Evolutionary conservation across 495 filamentous ascomycete species (phyloP), one percentile per base, ranked within the genome.

Genomic region (Aspergillus mulundensis): DNA sequence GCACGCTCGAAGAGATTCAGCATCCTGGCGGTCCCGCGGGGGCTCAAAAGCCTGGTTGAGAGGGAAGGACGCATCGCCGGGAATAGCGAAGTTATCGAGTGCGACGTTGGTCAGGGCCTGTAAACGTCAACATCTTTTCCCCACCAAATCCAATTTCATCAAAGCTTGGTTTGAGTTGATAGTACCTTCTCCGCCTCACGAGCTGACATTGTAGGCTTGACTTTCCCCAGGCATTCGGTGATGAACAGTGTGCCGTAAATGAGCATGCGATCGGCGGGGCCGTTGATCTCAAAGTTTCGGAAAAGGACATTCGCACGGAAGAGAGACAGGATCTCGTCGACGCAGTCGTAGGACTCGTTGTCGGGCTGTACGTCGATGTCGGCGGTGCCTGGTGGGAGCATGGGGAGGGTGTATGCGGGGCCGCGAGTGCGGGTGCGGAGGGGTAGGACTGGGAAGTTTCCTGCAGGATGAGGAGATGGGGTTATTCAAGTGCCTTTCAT

Each of bases 221-320:
- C 86, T 81, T 92, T 93, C 54, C 78, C 73, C 68, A 98, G 77
- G 59, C 88, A 91, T 66, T 97, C 92, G 66, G 84, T 89, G 61
- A 97, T 78, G 74, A 92, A 97, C 59, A 97, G 80, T 65, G 96
- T 97, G 50, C 93, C 92, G 75, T 98, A 98, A 62, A 98, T 94
- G 56, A 98, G 77, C 69, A 96, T 83, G 43, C 95, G 83, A 74
- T 98, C 94, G 52, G 94, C 94, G 28, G 91, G 89, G 16, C 94
- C 94, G 68, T 95, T 91, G 83, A 97, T 96, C 80, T 97, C 95
- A 67, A 98, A 98, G 80, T 98, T 98, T 61, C 95, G 88, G 80
- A 98, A 98, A 67, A 98, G 86, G 39, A 94, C 97, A 77, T 98
- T 97, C 69, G 95, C 93, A 49, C 94, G 89, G 82, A 97, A 98